These are phyloP conservation scores for Pythium rhizo-oryzae DNA, from an alignment of 352 stramenopile species.

Conservation along the genomic window DNA sequence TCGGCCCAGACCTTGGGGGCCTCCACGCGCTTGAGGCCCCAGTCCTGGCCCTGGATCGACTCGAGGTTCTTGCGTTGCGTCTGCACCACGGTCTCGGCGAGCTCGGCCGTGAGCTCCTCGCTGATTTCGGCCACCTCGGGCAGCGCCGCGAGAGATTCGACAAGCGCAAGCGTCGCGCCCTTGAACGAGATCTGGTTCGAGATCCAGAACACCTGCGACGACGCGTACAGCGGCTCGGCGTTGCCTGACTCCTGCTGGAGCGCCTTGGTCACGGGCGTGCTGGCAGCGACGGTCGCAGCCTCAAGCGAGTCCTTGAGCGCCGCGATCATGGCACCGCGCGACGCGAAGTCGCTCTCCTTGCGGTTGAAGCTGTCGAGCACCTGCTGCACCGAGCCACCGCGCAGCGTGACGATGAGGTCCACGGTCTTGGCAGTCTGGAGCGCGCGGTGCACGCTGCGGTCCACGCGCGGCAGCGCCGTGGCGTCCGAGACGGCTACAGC, in stretches of 20 bases:
- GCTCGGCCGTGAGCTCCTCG: constrained; percentile 25
- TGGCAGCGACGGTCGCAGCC: constrained; percentile 3
- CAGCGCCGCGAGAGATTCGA: constrained; percentile 29
- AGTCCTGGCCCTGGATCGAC: constrained; percentile 16
- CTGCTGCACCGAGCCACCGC: constrained; percentile 9
- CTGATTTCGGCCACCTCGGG: constrained; percentile 17
- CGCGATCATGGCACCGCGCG: constrained; percentile 21
- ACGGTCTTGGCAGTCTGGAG: constrained; percentile 22
- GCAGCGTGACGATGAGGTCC: constrained; percentile 33
- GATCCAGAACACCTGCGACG: constrained; percentile 37
- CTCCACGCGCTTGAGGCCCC: constrained; percentile 12
- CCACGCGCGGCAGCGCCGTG: constrained; percentile 11
- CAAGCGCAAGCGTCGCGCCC: constrained; percentile 28
- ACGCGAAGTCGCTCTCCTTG: constrained; percentile 12
- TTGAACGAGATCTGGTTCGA: constrained; percentile 34
- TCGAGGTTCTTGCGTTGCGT: neutral
- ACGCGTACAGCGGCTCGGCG: constrained; percentile 13
- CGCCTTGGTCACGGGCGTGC: constrained; percentile 16
- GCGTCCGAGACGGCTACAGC: neutral
- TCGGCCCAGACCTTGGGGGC: constrained; percentile 32
- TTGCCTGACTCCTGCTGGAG: constrained; percentile 18
- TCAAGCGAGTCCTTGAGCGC: constrained; percentile 23
- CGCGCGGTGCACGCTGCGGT: constrained; percentile 29
- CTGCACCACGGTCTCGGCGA: neutral
- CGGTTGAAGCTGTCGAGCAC: constrained; percentile 19